Percentiles rank a stretch among this genome's conserved stretches.
These are phyloP conservation scores for Fusarium sp. DNA, from an alignment of 2,329 filamentous ascomycete genomes.

Conservation along the genomic window DNA sequence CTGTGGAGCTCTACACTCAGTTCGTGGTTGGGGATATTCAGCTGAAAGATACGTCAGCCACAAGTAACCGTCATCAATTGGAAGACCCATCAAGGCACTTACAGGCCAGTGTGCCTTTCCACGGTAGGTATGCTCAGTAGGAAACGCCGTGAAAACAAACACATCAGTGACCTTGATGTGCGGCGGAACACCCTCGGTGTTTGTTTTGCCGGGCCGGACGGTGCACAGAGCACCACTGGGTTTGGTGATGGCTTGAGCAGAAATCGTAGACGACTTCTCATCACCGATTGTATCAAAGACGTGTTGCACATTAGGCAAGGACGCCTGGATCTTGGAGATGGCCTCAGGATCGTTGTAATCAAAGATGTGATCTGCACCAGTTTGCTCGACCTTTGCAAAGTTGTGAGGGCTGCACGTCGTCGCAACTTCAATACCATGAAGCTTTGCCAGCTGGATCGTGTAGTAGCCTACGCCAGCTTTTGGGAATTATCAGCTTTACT, in stretches of 20 bases:
- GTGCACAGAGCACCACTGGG: slow-evolving; percentile 55
- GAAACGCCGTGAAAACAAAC: slow-evolving; percentile 60
- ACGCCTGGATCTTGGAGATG: slow-evolving; percentile 51
- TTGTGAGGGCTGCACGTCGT: slow-evolving; percentile 55
- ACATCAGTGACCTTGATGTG: slow-evolving; percentile 58
- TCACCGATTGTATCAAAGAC: slow-evolving; percentile 62
- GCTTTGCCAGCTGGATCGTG: slow-evolving; percentile 52
- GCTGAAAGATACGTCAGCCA: not conserved
- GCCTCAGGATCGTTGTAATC: slow-evolving; percentile 58
- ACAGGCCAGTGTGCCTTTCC: slow-evolving; percentile 56
- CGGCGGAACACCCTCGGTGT: slow-evolving; percentile 54
- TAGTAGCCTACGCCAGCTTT: slow-evolving; percentile 38
- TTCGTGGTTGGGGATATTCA: slow-evolving; percentile 30
- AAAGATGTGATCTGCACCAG: slow-evolving; percentile 55
- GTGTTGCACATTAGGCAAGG: slow-evolving; percentile 52
- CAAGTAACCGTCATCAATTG: too few relatives aligned
- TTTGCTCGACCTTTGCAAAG: slow-evolving; percentile 48
- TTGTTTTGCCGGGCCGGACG: slow-evolving; percentile 58
- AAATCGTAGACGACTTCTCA: slow-evolving; percentile 50
- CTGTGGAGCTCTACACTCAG: slow-evolving; percentile 24
- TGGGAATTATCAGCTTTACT: accelerated
- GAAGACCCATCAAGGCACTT: slow-evolving; percentile 24
- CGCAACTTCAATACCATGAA: slow-evolving; percentile 51
- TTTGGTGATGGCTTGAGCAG: slow-evolving; percentile 47
- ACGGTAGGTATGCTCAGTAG: slow-evolving; percentile 58